phyloP scores from a whole-genome alignment of 495 filamentous ascomycete species.

The Rostrohypoxylon terebratum region DNA sequence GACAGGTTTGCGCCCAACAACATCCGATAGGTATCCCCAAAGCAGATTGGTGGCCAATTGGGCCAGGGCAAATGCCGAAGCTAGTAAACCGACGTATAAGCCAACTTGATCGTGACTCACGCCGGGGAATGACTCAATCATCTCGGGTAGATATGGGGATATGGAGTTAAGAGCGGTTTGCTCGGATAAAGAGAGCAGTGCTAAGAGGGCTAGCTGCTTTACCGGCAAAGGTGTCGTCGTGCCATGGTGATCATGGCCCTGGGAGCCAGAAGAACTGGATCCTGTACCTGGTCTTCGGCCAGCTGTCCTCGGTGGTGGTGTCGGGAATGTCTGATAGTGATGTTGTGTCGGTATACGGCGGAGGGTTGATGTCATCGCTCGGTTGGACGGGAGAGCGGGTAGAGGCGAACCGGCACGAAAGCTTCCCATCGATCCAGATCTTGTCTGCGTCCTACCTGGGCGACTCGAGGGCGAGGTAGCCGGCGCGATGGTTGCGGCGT shows the following conservation, averaged over 20 bases:
- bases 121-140: slow-evolving; percentile 87
- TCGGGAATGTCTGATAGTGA: slow-evolving; percentile 94
- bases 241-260: slow-evolving; percentile 53
- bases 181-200: slow-evolving; percentile 88
- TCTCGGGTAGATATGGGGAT: slow-evolving; percentile 93
- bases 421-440: slow-evolving; percentile 53
- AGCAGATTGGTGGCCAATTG: slow-evolving; percentile 93
- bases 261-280: slow-evolving; percentile 42
- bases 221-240: slow-evolving; percentile 78
- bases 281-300: slow-evolving; percentile 47
- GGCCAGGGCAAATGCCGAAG: slow-evolving; percentile 89
- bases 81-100: slow-evolving; percentile 89
- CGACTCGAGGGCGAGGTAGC: slow-evolving; percentile 42
- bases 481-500: slow-evolving; percentile 45
- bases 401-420: slow-evolving; percentile 64
- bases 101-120: slow-evolving; percentile 77
- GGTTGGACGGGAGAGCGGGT: slow-evolving; percentile 41
- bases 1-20: slow-evolving; percentile 91
- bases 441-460: slow-evolving; percentile 35
- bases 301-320: slow-evolving; percentile 82
- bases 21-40: slow-evolving; percentile 93
- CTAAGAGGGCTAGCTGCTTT: slow-evolving; percentile 84
- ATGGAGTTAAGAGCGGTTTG: slow-evolving; percentile 98
- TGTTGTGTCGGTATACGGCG: slow-evolving; percentile 70
- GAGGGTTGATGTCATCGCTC: slow-evolving; percentile 43